Evolutionary conservation across 106 monocot genomes (phyloP).

Genomic region (Dioscorea dumetorum): DNA sequence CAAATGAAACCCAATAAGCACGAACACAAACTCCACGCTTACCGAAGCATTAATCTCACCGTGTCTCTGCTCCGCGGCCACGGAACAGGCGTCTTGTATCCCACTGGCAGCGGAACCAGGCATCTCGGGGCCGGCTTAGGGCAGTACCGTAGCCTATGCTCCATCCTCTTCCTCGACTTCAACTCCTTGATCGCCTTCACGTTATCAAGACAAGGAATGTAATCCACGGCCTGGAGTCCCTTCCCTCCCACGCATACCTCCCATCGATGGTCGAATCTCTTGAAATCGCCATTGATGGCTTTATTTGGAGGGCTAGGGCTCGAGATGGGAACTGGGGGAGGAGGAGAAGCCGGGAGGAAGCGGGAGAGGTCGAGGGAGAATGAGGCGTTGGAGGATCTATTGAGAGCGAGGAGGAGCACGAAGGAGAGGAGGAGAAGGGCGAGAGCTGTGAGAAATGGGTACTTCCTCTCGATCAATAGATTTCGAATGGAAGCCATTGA

Average conservation of each 20-base stretch:
- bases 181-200: constrained; percentile 80
- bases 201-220: constrained; percentile 92
- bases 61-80: constrained; percentile 92
- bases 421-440: constrained; percentile 39
- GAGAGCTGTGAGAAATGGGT: constrained; percentile 24
- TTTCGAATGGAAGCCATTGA: constrained; percentile 20
- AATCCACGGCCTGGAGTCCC: constrained; percentile 40
- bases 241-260: constrained; percentile 40
- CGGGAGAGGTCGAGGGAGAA: no score
- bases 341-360: not conserved
- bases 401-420: constrained; percentile 26
- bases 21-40: constrained; percentile 16
- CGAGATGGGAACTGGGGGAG: not conserved
- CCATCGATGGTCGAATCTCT: constrained; percentile 30
- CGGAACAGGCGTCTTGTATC: constrained; percentile 60
- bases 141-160: constrained; percentile 88
- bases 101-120: constrained; percentile 55
- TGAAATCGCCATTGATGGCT: not conserved
- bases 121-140: constrained; percentile 55
- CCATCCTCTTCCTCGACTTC: constrained; percentile 76
- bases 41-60: constrained; percentile 62
- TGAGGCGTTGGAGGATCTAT: not conserved
- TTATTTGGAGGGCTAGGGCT: not conserved
- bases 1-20: not conserved
- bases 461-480: constrained; percentile 15